These are phyloP conservation scores for Botryotinia convoluta DNA, from an alignment of 2,329 filamentous ascomycete genomes.

Conservation along the genomic window DNA sequence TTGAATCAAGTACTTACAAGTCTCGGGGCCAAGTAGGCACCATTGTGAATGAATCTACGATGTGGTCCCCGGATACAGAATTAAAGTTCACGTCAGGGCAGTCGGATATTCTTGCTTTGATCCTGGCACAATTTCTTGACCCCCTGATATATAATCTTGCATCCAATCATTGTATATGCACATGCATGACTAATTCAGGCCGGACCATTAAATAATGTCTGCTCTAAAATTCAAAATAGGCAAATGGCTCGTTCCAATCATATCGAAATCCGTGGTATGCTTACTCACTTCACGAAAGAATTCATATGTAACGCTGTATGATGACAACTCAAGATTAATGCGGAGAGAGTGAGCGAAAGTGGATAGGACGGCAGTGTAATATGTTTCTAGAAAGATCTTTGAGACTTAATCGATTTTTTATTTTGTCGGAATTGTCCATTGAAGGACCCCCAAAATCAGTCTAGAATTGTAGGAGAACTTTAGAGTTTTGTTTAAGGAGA, in stretches of 20 bases:
- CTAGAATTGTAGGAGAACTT: not conserved
- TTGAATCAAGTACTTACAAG: not conserved
- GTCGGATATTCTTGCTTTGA: not conserved
- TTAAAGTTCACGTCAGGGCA: not conserved
- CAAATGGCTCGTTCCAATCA: not conserved
- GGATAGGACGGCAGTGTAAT: too few relatives aligned
- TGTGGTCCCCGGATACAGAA: not conserved
- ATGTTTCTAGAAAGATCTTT: not conserved
- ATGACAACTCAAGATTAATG: not conserved
- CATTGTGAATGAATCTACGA: not conserved
- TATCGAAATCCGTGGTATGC: not conserved
- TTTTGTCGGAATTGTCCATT: not conserved
- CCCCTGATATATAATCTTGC: not conserved
- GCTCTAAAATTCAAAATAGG: not conserved
- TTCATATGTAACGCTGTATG: not conserved
- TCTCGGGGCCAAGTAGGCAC: not conserved
- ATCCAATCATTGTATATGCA: not conserved
- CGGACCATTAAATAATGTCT: not conserved
- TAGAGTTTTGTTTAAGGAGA: not conserved
- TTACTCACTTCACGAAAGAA: not conserved
- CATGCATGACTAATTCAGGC: not conserved
- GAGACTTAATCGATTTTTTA: not conserved
- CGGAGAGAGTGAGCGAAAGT: too few relatives aligned
- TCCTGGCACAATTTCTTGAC: not conserved
- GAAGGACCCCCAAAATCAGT: not conserved